Percentiles rank a stretch among this genome's conserved stretches.
These are phyloP conservation scores for Metschnikowia baotianmanensis DNA, from an alignment of 805 yeast genomes.

Conservation along the genomic window DNA sequence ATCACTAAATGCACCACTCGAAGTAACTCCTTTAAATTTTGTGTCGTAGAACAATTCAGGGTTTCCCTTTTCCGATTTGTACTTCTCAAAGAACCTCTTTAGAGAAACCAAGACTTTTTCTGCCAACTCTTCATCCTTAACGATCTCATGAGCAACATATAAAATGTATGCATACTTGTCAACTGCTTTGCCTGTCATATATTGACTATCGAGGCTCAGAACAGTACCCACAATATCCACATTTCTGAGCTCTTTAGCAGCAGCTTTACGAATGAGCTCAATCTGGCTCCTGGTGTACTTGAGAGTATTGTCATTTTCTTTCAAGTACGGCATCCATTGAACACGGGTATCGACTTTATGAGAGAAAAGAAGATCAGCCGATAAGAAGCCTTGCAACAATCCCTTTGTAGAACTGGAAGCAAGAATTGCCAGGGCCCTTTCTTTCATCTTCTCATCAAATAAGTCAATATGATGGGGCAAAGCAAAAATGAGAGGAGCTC, in stretches of 20 bases:
- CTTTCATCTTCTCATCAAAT: constrained; percentile 32
- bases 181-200: constrained; percentile 48
- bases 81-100: constrained; percentile 44
- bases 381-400: constrained; percentile 44
- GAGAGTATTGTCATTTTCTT: constrained; percentile 28
- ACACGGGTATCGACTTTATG: constrained; percentile 41
- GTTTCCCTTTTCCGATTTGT: constrained; percentile 40
- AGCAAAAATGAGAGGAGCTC: constrained; percentile 55
- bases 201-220: constrained; percentile 38
- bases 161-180: constrained; percentile 51
- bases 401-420: constrained; percentile 57
- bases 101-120: constrained; percentile 31
- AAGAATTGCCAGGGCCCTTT: constrained; percentile 39
- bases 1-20: constrained; percentile 32
- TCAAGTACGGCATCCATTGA: constrained; percentile 47
- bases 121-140: constrained; percentile 42
- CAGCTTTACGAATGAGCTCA: constrained; percentile 41
- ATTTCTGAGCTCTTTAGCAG: constrained; percentile 41
- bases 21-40: constrained; percentile 54
- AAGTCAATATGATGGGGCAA: constrained; percentile 63
- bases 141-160: constrained; percentile 48
- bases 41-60: constrained; percentile 57
- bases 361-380: constrained; percentile 35
- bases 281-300: constrained; percentile 45
- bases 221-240: constrained; percentile 47